Evolutionary conservation across 2,329 filamentous ascomycete species (phyloP), one percentile per base, ranked within the genome.

Genomic region (Seiridium unicorne): DNA sequence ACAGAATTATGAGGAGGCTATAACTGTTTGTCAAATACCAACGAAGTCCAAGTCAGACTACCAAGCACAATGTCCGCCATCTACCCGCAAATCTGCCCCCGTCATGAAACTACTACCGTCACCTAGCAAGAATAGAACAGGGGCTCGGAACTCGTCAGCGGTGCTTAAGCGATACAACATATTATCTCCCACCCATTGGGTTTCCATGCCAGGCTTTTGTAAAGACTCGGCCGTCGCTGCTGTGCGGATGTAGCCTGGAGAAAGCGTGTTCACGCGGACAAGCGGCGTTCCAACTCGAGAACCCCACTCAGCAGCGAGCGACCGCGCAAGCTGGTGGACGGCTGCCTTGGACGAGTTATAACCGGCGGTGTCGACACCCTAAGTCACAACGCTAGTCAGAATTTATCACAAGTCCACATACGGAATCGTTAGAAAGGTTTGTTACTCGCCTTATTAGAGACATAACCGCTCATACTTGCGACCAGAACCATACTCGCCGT

Each of bases 281-380:
- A 71, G 64, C 0, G 71, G 79, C 74, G 69, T 70, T 63, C 66
- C 71, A 58, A 62, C 66, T 46, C 75, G 73, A 35, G 73, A 74
- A 54, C 74, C 80, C 81, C 77, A 84, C 68, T 85, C 83, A 64
- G 81, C 81, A 0, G 83, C 80, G 35, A 85, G 70, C 8, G 75
- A 81, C 32, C 81, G 76, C 1, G 74, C 73, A 1, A 85, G 74
- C 65, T 85, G 81, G 47, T 81, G 77, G 3, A 85, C 78, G 0
- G 79, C 82, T 0, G 81, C 77, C 70, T 85, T 85, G 60, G 79
- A 83, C 0, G 80, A 75, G 66, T 84, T 84, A 71, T 85, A 85
- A 0, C 73, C 76, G 5, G 77, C 71, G 3, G 74, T 78, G 32
- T 75, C 71, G 44, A 79, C 72, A 1, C 74, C 75, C 72, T 72